Base-by-base conservation (phyloP, 1,284 basidiomycete genomes). In the Cerioporus squamosus region DNA sequence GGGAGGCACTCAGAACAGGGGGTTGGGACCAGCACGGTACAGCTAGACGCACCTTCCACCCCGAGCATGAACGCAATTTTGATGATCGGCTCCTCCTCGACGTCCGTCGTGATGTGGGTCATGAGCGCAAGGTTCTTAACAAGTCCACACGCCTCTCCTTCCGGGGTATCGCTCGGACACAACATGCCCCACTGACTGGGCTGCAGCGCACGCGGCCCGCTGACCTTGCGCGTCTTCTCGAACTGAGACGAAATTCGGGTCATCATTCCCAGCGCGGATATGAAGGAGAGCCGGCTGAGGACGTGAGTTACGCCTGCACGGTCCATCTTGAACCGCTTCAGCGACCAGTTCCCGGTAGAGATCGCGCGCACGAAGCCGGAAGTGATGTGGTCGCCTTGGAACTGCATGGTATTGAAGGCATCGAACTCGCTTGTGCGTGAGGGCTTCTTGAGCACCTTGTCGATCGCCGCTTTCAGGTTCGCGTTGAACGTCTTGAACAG, bases 251-350 rank as follows among this genome's bases (percentile, higher is more conserved):
- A 93, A 65, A 99, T 99, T 46, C 97, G 90, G 9, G 97, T 99
- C 98, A 99, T 99, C 97, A 99, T 99, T 36, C 98, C 97, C 20
- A 99, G 82, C 1, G 97, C 98, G 55, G 95, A 94, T 72, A 99
- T 98, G 82, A 96, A 99, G 66, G 90, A 93, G 47, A 99, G 79
- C 29, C 98, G 88, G 70, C 93, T 96, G 26, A 99, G 85, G 58
- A 99, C 98, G 73, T 99, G 97, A 4, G 97, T 99, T 51, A 99
- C 95, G 55, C 97, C 97, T 0, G 97, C 97, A 43, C 98, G 88
- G 73, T 99, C 97, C 94, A 99, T 99, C 81, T 97, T 98, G 87
- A 99, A 99, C 60, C 97, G 93, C 77, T 99, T 99, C 55, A 99
- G 80, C 23, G 94, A 95, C 97, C 97, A 99, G 72, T 99, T 99